Percentiles rank a stretch among this genome's conserved stretches.
phyloP scores from a whole-genome alignment of 441 rosid genomes.

The Pelargonium australe region DNA sequence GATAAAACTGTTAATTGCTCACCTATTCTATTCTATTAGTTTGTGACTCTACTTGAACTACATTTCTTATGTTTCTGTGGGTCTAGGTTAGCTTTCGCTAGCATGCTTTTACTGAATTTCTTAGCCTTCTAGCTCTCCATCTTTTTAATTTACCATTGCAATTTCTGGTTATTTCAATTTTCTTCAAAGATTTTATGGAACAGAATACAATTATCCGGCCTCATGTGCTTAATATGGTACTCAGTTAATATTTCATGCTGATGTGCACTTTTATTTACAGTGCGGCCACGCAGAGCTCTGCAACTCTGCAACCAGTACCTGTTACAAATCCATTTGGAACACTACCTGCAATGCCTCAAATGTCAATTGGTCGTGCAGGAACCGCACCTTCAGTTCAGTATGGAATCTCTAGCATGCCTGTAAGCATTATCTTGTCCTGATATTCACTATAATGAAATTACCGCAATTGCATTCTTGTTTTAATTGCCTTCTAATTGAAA shows the following conservation, averaged over 20 bases:
- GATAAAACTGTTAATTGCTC: not conserved
- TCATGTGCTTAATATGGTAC: not conserved
- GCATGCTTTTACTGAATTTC: conserved; percentile 2
- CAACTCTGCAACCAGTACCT: conserved; percentile 46
- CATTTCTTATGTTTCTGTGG: not conserved
- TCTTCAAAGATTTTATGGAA: not conserved
- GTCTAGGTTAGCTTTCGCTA: not conserved
- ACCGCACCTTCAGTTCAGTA: conserved; percentile 73
- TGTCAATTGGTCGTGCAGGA: conserved; percentile 77
- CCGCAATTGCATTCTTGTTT: not conserved
- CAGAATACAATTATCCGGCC: not conserved
- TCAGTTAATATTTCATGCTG: not conserved
- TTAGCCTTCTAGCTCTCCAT: not conserved
- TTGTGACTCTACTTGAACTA: not conserved
- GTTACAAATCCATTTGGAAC: conserved; percentile 81
- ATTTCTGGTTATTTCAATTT: not conserved
- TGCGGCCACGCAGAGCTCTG: conserved; percentile 40
- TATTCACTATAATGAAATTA: not conserved
- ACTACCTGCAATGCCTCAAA: conserved; percentile 87
- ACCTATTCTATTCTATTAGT: not conserved
- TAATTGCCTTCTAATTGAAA: not conserved
- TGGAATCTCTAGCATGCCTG: conserved; percentile 95
- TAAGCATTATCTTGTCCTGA: conserved; percentile 25
- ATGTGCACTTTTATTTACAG: conserved; percentile 29
- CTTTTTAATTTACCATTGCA: not conserved